A percentile compares a stretch with the other conserved stretches of the same genome.
Evolutionary conservation across 1,139 yeast species (phyloP).

Genomic region (Dujonia santamariae): DNA sequence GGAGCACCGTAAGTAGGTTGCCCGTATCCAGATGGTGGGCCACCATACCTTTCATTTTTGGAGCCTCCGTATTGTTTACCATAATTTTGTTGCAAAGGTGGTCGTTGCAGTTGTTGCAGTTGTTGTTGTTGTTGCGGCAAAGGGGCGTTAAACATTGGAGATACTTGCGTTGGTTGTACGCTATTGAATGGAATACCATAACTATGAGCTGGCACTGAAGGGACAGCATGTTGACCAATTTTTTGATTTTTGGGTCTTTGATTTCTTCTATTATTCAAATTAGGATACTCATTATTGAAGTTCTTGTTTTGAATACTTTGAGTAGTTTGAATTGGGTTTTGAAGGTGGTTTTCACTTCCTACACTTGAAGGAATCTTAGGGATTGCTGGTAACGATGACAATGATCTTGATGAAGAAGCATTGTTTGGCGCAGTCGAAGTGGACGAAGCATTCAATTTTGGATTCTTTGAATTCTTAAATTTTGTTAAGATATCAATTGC

Average conservation of each 20-base stretch:
- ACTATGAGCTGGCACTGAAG: background rate
- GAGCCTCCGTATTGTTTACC: constrained; percentile 8
- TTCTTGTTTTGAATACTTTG: background rate
- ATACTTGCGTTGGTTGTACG: background rate
- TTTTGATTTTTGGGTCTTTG: constrained; percentile 1
- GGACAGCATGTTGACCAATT: constrained; percentile 1
- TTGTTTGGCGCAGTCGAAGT: constrained; percentile 11
- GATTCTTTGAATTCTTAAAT: constrained; percentile 27
- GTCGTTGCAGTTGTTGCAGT: constrained; percentile 16
- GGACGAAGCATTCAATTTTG: constrained; percentile 22
- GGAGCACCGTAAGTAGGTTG: constrained; percentile 3
- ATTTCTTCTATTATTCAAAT: background rate
- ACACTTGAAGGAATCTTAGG: no score
- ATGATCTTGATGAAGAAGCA: background rate
- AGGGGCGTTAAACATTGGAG: background rate
- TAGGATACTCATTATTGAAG: background rate
- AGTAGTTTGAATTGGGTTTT: background rate
- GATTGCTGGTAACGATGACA: constrained; percentile 4
- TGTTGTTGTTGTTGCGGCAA: constrained; percentile 14
- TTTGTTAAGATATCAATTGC: constrained; percentile 51
- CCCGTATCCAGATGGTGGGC: constrained; percentile 1
- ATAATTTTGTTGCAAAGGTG: constrained; percentile 10
- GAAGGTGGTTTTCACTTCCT: background rate
- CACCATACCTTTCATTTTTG: no score
- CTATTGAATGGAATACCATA: background rate